These are phyloP conservation scores for Brassica cretica DNA, from an alignment of 345 rosid genomes.

Conservation along the genomic window DNA sequence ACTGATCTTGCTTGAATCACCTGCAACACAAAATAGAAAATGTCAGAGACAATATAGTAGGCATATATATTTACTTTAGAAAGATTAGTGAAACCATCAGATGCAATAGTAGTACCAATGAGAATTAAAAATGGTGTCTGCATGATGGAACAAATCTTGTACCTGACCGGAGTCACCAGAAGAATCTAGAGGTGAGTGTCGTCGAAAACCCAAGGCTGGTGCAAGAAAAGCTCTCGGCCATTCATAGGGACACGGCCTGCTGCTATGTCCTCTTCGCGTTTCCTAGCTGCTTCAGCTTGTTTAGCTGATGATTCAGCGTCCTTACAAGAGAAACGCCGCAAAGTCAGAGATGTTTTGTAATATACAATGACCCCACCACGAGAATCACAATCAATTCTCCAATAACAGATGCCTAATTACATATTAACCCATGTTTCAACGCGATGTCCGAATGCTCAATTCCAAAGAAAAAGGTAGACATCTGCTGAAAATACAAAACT, in stretches of 20 bases:
- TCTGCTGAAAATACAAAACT: not conserved
- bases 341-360: no score
- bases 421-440: not conserved
- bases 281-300: slow-evolving; percentile 76
- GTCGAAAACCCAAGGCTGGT: slow-evolving; percentile 82
- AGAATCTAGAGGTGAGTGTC: slow-evolving; percentile 51
- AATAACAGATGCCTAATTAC: not conserved
- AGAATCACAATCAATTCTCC: not conserved
- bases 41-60: not conserved
- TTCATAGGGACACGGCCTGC: slow-evolving; percentile 75
- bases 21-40: slow-evolving; percentile 22
- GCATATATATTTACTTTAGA: not conserved
- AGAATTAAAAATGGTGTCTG: not conserved
- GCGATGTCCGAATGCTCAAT: not conserved
- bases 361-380: no score
- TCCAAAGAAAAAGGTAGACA: not conserved
- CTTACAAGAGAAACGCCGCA: slow-evolving; percentile 34
- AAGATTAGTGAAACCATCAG: slow-evolving; percentile 5
- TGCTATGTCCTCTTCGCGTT: slow-evolving; percentile 78
- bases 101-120: not conserved
- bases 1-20: slow-evolving; percentile 11
- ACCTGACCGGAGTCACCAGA: not conserved
- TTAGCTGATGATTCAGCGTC: slow-evolving; percentile 63
- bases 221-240: slow-evolving; percentile 86
- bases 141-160: no score